Percentiles rank a stretch among this genome's conserved stretches.
These are phyloP conservation scores for Trichoderma aggressivum DNA, from an alignment of 2,329 filamentous ascomycete species.

Conservation along the genomic window DNA sequence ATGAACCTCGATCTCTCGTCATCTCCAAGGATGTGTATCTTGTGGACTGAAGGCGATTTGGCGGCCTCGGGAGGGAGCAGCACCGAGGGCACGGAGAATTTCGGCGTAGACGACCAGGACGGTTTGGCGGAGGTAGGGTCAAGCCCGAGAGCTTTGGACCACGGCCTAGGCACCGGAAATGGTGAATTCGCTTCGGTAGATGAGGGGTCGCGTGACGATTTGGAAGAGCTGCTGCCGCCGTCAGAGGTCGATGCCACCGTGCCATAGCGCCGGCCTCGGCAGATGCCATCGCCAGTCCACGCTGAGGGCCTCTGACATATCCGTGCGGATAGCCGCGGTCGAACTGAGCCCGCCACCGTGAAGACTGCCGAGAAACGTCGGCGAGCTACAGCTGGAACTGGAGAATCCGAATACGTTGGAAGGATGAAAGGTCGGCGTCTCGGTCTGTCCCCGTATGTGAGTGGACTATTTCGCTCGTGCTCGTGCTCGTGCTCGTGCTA, in stretches of 20 bases:
- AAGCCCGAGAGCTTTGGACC: slow-evolving; percentile 21
- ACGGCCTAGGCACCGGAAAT: slow-evolving; percentile 24
- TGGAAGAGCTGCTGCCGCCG: slow-evolving; percentile 21
- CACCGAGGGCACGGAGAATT: slow-evolving; percentile 37
- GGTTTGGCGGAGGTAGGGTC: slow-evolving; percentile 18
- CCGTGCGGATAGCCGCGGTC: slow-evolving; percentile 44
- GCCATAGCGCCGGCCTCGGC: slow-evolving; percentile 36
- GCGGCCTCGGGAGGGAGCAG: slow-evolving; percentile 33
- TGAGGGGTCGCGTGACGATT: slow-evolving; percentile 23
- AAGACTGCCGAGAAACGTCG: slow-evolving; percentile 20
- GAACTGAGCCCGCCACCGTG: slow-evolving; percentile 37
- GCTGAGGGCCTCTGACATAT: slow-evolving; percentile 34
- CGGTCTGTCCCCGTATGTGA: neutral
- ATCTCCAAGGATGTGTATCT: slow-evolving; percentile 42
- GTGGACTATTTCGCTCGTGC: neutral
- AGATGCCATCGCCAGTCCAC: slow-evolving; percentile 42
- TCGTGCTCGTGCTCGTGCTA: neutral
- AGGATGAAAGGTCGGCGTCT: neutral
- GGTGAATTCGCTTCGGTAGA: slow-evolving; percentile 21
- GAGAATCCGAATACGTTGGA: neutral
- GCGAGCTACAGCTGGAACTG: neutral
- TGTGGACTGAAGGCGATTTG: slow-evolving; percentile 34
- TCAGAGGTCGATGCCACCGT: slow-evolving; percentile 25
- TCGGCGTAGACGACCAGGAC: slow-evolving; percentile 13
- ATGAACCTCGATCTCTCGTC: slow-evolving; percentile 41